A percentile compares a stretch with the other conserved stretches of the same genome.
These are phyloP conservation scores for Parachlorella kessleri DNA, from an alignment of 139 green algal genomes.

Conservation along the genomic window DNA sequence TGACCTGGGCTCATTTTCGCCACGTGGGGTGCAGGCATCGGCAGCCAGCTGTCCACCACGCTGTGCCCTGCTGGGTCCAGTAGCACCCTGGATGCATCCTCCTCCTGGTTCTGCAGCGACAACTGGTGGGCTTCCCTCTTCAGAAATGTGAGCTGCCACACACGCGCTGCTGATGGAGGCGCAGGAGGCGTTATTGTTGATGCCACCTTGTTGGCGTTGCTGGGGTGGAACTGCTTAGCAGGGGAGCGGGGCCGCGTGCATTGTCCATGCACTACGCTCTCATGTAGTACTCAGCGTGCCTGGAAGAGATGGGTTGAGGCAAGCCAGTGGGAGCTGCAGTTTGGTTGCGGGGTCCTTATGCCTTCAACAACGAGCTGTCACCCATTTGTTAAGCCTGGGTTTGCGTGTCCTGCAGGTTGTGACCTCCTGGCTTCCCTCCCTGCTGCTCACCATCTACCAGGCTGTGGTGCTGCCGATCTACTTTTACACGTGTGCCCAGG, in stretches of 20 bases:
- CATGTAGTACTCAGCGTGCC: no score
- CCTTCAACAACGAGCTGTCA: no score
- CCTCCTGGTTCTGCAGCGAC: slow-evolving; percentile 66
- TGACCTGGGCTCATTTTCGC: background rate
- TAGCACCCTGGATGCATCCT: background rate
- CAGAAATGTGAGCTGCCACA: slow-evolving; percentile 21
- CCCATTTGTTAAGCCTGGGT: no score
- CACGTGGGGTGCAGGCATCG: background rate
- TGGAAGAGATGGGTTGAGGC: no score
- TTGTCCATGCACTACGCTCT: no score
- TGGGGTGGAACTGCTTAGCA: no score
- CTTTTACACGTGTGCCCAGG: background rate
- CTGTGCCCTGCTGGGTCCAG: slow-evolving; percentile 41
- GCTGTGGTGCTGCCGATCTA: background rate
- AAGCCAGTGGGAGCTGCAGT: no score
- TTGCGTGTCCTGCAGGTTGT: slow-evolving; percentile 38
- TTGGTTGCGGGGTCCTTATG: no score
- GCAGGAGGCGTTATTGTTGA: no score
- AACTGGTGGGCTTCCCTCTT: slow-evolving; percentile 33
- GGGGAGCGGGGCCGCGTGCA: no score
- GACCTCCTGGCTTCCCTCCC: slow-evolving; percentile 70
- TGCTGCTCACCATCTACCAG: slow-evolving; percentile 85
- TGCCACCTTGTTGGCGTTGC: no score
- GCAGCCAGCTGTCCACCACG: slow-evolving; percentile 46
- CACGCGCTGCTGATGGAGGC: background rate